phyloP scores from a whole-genome alignment of 2,329 filamentous ascomycete genomes.

The Phialophora verrucosa region DNA sequence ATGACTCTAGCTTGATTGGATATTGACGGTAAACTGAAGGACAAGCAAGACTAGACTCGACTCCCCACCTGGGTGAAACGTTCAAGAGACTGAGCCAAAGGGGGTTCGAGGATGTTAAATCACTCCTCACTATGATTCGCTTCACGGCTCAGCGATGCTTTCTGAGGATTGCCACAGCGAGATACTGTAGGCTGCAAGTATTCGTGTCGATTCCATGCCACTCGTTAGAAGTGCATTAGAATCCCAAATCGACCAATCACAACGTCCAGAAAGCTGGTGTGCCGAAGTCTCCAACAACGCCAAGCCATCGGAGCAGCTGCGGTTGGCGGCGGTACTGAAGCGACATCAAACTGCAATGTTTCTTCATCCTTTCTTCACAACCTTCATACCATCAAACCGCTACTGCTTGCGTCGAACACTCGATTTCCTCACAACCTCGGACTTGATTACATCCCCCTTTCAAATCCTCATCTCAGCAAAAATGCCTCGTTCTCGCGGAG shows the following conservation, averaged over 20 bases:
- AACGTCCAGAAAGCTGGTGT: not conserved
- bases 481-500: slow-evolving; percentile 79
- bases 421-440: not conserved
- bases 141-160: not conserved
- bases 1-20: too few relatives aligned
- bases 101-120: too few relatives aligned
- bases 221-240: not conserved
- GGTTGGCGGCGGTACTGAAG: not conserved
- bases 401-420: not conserved
- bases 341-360: slow-evolving; percentile 7
- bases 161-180: not conserved
- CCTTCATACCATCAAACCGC: slow-evolving; percentile 6
- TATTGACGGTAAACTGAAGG: too few relatives aligned
- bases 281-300: not conserved
- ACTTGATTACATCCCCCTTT: not conserved
- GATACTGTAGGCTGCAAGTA: not conserved
- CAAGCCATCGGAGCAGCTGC: not conserved
- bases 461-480: slow-evolving; percentile 40
- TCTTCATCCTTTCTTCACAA: slow-evolving; percentile 3
- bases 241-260: not conserved
- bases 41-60: too few relatives aligned
- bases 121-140: not conserved
- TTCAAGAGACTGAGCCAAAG: too few relatives aligned
- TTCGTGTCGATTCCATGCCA: not conserved
- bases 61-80: too few relatives aligned